phyloP scores from a whole-genome alignment of 306 rosid species.

The Cotoneaster glaucophyllus region DNA sequence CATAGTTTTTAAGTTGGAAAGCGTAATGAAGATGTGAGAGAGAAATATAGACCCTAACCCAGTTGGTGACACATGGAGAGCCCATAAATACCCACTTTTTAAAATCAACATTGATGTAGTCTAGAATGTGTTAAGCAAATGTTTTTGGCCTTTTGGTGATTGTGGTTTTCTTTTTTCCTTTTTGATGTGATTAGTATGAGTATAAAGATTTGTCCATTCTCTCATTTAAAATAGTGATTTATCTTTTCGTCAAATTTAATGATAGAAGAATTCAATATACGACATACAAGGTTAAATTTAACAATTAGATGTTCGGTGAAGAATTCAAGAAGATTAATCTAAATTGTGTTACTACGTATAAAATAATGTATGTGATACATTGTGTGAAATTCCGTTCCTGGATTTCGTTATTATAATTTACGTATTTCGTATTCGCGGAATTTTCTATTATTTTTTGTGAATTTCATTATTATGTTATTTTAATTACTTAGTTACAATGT shows the following conservation, averaged over 20 bases:
- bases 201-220: neutral
- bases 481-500: too few relatives aligned
- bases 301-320: neutral
- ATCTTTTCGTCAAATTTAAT: neutral
- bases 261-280: neutral
- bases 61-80: neutral
- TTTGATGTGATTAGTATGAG: neutral
- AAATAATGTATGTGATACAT: too few relatives aligned
- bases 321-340: too few relatives aligned
- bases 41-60: neutral
- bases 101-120: neutral
- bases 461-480: too few relatives aligned
- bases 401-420: too few relatives aligned
- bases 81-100: neutral
- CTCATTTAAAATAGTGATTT: neutral
- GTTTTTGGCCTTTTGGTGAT: neutral
- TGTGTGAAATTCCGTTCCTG: neutral
- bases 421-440: too few relatives aligned
- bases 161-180: neutral
- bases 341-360: too few relatives aligned
- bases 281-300: too few relatives aligned
- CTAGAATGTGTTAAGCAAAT: neutral
- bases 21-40: neutral
- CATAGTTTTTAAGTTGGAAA: neutral
- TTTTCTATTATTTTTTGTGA: too few relatives aligned